phyloP scores from a whole-genome alignment of 2,329 filamentous ascomycete genomes.

The Canariomyces notabilis region DNA sequence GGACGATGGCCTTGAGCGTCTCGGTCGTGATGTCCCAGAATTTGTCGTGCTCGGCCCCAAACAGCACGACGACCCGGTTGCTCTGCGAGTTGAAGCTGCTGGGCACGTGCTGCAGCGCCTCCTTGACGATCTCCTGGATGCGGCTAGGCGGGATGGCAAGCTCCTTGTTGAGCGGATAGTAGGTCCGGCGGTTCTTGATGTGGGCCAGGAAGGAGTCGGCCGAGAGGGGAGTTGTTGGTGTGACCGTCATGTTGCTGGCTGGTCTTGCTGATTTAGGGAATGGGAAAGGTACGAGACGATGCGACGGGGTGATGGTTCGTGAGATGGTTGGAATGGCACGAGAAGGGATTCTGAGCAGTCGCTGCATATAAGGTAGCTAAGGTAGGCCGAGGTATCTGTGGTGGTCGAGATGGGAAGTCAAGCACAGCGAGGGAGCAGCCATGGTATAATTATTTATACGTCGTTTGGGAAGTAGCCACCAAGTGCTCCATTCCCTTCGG shows the following conservation, averaged over 20 bases:
- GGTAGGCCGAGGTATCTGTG: background rate
- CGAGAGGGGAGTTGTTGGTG: slow-evolving; percentile 46
- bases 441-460: too few species aligned
- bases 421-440: background rate
- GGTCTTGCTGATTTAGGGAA: slow-evolving; percentile 27
- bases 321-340: slow-evolving; percentile 4
- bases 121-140: slow-evolving; percentile 60
- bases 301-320: background rate
- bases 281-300: slow-evolving; percentile 11
- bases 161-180: slow-evolving; percentile 63
- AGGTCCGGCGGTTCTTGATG: slow-evolving; percentile 62
- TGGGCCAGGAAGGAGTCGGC: slow-evolving; percentile 56
- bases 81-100: slow-evolving; percentile 87
- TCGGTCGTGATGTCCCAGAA: slow-evolving; percentile 73
- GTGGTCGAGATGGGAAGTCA: background rate
- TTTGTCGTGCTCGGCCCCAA: slow-evolving; percentile 78
- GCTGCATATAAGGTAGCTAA: background rate
- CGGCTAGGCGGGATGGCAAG: slow-evolving; percentile 52
- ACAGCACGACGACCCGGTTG: slow-evolving; percentile 70
- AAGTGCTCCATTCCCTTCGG: too few species aligned
- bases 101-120: slow-evolving; percentile 64
- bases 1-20: slow-evolving; percentile 62
- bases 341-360: slow-evolving; percentile 1
- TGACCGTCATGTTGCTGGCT: slow-evolving; percentile 40
- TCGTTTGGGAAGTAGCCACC: too few species aligned